These are phyloP conservation scores for Podaxis carcinomalis DNA, from an alignment of 768 basidiomycete species.

Conservation along the genomic window DNA sequence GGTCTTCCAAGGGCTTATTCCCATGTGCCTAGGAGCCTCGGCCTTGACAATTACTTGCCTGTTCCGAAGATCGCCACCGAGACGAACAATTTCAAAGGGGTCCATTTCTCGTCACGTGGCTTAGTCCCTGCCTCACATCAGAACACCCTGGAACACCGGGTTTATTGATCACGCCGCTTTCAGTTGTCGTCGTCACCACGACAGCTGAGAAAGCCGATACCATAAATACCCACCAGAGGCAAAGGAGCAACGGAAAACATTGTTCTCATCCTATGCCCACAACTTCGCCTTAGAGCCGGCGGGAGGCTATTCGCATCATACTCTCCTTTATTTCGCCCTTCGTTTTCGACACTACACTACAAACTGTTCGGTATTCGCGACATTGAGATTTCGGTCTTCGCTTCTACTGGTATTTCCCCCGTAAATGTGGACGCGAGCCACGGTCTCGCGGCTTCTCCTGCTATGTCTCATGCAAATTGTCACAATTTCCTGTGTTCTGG, in stretches of 20 bases:
- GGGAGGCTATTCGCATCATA: not conserved
- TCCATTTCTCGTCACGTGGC: not conserved
- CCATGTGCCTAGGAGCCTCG: too few species aligned
- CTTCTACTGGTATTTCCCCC: not conserved
- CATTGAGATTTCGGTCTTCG: not conserved
- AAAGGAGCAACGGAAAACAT: not conserved
- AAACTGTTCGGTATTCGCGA: not conserved
- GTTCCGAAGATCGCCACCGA: not conserved
- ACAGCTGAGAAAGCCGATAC: not conserved
- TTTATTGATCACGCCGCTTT: slow-evolving; percentile 2
- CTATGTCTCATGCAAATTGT: not conserved
- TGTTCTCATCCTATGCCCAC: not conserved
- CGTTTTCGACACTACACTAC: not conserved
- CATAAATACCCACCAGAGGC: not conserved
- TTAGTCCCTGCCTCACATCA: not conserved
- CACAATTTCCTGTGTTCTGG: not conserved
- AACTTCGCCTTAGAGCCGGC: not conserved
- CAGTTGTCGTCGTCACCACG: not conserved
- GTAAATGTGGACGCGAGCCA: slow-evolving; percentile 6
- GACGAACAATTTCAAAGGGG: not conserved
- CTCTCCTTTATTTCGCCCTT: not conserved
- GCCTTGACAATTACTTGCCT: too few species aligned
- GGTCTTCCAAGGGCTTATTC: too few species aligned
- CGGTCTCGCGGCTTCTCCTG: slow-evolving; percentile 3
- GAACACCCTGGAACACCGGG: not conserved